Percentiles rank a stretch among this genome's conserved stretches.
These are phyloP conservation scores for Sherardia arvensis DNA, from an alignment of 257 asterid genomes.

Conservation along the genomic window DNA sequence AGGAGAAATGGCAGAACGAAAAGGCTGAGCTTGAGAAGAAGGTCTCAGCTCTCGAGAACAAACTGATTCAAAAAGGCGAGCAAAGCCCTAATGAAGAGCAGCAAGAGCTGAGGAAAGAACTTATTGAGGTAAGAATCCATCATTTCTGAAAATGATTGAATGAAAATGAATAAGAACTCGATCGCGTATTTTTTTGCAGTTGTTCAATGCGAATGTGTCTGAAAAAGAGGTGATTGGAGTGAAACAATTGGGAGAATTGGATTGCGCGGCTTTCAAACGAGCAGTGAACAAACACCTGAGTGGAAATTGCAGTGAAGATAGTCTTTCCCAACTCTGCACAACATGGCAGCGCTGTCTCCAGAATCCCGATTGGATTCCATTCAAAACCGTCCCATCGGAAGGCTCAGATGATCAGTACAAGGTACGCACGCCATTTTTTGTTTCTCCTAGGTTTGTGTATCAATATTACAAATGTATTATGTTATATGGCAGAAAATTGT, in stretches of 20 bases:
- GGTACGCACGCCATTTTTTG: background rate
- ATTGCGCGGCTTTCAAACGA: background rate
- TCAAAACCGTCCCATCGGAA: background rate
- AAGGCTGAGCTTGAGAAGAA: too few relatives aligned
- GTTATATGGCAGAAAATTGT: conserved; percentile 13
- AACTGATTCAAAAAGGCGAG: too few relatives aligned
- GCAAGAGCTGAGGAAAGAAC: too few relatives aligned
- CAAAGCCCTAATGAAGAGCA: too few relatives aligned
- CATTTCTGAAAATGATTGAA: background rate
- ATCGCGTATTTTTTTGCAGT: background rate
- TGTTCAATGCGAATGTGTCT: background rate
- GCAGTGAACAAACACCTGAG: background rate
- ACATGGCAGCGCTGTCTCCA: background rate
- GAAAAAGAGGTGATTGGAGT: background rate
- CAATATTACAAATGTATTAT: background rate
- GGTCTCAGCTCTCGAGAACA: too few relatives aligned
- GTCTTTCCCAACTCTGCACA: background rate
- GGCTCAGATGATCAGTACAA: background rate
- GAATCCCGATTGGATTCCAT: background rate
- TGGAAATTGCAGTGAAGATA: background rate
- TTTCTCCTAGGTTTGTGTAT: background rate
- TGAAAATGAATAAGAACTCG: too few relatives aligned
- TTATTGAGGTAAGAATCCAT: too few relatives aligned
- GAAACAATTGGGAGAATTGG: background rate
- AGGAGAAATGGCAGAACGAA: too few relatives aligned